A percentile compares a stretch with the other conserved stretches of the same genome.
Evolutionary conservation across 352 stramenopile genomes (phyloP).

Genomic region (Globisporangium spiculum): DNA sequence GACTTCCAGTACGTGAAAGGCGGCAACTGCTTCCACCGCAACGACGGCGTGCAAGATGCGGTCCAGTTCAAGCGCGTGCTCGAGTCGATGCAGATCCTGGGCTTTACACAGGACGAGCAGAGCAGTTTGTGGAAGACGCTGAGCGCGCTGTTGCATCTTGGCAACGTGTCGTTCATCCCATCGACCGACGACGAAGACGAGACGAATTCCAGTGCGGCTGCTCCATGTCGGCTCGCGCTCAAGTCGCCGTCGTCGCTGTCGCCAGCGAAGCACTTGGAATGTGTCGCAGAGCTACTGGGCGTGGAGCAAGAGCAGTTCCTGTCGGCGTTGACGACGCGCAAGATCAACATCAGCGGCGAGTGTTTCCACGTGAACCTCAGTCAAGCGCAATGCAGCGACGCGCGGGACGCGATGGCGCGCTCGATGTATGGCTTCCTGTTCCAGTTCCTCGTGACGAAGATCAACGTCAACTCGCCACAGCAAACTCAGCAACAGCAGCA

Average conservation of each 20-base stretch:
- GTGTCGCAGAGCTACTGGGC: slow-evolving; percentile 39
- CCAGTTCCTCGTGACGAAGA: slow-evolving; percentile 74
- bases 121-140: slow-evolving; percentile 63
- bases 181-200: slow-evolving; percentile 54
- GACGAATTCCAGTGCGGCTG: slow-evolving; percentile 32
- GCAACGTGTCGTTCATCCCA: slow-evolving; percentile 72
- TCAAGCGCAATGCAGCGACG: slow-evolving; percentile 60
- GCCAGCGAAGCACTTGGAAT: slow-evolving; percentile 38
- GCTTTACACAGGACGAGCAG: slow-evolving; percentile 63
- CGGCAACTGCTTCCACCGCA: slow-evolving; percentile 60
- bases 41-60: slow-evolving; percentile 63
- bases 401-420: slow-evolving; percentile 67
- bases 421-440: slow-evolving; percentile 85
- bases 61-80: slow-evolving; percentile 61
- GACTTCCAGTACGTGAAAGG: slow-evolving; percentile 73
- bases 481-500: slow-evolving; percentile 12
- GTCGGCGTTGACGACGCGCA: slow-evolving; percentile 56
- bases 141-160: slow-evolving; percentile 76
- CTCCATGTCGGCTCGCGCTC: slow-evolving; percentile 34
- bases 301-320: slow-evolving; percentile 49
- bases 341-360: slow-evolving; percentile 68
- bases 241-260: slow-evolving; percentile 33
- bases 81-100: slow-evolving; percentile 70
- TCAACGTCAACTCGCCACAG: slow-evolving; percentile 49
- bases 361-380: slow-evolving; percentile 65